A percentile compares a stretch with the other conserved stretches of the same genome.
Conservation (phyloP, 257 asterid species). For the Salvia miltiorrhiza region DNA sequence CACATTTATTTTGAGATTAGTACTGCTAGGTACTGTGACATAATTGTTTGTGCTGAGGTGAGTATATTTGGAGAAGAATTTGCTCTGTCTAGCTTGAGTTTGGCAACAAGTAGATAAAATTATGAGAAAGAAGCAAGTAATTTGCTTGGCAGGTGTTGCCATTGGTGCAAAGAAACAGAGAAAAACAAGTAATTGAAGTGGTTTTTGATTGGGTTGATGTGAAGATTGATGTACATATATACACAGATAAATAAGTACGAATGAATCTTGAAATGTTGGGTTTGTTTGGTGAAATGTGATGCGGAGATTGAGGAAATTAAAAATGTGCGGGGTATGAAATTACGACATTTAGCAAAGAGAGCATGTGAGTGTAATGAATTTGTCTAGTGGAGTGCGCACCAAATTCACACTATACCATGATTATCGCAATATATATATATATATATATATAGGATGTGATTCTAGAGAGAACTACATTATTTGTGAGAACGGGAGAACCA, state of each 20-base stretch:
- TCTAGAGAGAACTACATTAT: no score
- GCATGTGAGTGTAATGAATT: constrained; percentile 47
- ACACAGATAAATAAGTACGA: neutral
- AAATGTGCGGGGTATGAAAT: constrained; percentile 39
- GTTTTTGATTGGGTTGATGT: neutral
- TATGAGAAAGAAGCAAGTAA: constrained; percentile 27
- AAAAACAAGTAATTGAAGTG: neutral
- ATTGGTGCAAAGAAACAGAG: constrained; percentile 11
- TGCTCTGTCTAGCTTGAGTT: constrained; percentile 47
- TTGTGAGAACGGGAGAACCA: no score
- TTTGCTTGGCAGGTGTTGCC: constrained; percentile 34
- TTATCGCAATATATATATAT: neutral
- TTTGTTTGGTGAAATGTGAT: constrained; percentile 31
- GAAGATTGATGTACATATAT: neutral
- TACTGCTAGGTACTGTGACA: constrained; percentile 14
- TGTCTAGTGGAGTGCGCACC: constrained; percentile 32
- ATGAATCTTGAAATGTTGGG: neutral
- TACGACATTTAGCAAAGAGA: constrained; percentile 28
- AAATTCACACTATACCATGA: neutral
- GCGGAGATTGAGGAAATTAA: constrained; percentile 57
- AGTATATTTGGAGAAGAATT: constrained; percentile 36
- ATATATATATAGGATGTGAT: no score
- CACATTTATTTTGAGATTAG: constrained; percentile 1
- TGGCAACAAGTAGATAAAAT: constrained; percentile 20
- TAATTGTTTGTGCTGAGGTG: constrained; percentile 22